Conservation (phyloP, 495 filamentous ascomycete genomes). For the Aspergillus diversus region DNA sequence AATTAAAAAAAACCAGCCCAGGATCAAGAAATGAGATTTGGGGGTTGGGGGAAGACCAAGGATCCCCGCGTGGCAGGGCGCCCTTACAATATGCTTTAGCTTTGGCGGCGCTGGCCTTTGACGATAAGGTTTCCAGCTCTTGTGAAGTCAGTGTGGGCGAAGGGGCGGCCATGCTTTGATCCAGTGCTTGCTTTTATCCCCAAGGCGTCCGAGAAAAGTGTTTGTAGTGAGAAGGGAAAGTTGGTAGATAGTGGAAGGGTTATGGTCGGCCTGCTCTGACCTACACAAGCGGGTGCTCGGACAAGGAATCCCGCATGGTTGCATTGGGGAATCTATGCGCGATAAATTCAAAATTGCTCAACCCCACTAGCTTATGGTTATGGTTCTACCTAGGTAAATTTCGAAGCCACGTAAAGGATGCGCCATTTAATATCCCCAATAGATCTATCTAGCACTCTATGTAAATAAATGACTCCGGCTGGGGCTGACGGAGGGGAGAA, state of each 20-base stretch:
- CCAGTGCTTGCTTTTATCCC: background rate
- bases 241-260: conserved; percentile 2
- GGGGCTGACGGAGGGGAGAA: background rate
- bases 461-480: background rate
- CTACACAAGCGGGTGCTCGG: background rate
- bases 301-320: background rate
- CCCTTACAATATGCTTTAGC: conserved; percentile 72
- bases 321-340: background rate
- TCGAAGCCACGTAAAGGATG: background rate
- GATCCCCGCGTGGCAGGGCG: background rate
- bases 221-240: no score
- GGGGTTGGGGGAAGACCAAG: background rate
- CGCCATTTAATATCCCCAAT: conserved; percentile 1
- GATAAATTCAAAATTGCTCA: conserved; percentile 1
- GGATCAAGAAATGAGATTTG: background rate
- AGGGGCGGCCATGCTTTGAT: conserved; percentile 28
- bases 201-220: background rate
- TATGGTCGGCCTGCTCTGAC: background rate
- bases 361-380: background rate
- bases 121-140: conserved; percentile 64
- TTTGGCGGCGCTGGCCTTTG: conserved; percentile 67
- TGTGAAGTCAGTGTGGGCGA: conserved; percentile 53
- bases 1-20: background rate
- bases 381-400: no score
- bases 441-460: conserved; percentile 2